These are phyloP conservation scores for Eucalyptus camaldulensis DNA, from an alignment of 345 rosid genomes.

Conservation along the genomic window DNA sequence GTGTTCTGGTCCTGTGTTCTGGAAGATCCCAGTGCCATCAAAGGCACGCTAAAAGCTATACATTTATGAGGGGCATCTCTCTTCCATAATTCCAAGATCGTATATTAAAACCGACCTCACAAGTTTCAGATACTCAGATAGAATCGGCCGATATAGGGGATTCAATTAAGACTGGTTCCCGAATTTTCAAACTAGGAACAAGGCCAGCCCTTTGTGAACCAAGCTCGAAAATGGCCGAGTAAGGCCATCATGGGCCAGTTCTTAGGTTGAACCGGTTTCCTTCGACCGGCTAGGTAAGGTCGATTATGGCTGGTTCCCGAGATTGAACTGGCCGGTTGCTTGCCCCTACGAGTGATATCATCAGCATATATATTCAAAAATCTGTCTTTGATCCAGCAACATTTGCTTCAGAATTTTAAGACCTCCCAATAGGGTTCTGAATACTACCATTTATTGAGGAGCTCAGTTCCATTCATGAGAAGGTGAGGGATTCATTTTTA, in stretches of 20 bases:
- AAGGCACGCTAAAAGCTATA: not conserved
- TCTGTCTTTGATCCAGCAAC: not conserved
- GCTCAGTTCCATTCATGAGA: not conserved
- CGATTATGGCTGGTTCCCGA: not conserved
- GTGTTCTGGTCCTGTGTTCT: not conserved
- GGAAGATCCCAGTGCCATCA: not conserved
- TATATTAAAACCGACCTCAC: not conserved
- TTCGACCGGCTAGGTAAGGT: not conserved
- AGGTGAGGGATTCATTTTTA: not conserved
- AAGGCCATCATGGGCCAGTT: not conserved
- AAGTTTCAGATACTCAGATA: not conserved
- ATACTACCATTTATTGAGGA: not conserved
- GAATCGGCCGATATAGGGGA: not conserved
- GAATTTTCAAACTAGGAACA: not conserved
- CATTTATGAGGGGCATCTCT: not conserved
- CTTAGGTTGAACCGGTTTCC: not conserved
- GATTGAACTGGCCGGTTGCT: not conserved
- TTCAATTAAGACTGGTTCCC: not conserved
- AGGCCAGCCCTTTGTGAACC: not conserved
- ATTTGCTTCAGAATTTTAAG: not conserved
- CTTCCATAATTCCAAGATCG: not conserved
- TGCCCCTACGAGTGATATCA: not conserved
- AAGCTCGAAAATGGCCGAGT: not conserved
- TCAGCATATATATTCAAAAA: not conserved
- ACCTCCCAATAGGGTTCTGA: not conserved